phyloP scores from a whole-genome alignment of 108 stramenopile species.

The Cyclotella distinguenda region DNA sequence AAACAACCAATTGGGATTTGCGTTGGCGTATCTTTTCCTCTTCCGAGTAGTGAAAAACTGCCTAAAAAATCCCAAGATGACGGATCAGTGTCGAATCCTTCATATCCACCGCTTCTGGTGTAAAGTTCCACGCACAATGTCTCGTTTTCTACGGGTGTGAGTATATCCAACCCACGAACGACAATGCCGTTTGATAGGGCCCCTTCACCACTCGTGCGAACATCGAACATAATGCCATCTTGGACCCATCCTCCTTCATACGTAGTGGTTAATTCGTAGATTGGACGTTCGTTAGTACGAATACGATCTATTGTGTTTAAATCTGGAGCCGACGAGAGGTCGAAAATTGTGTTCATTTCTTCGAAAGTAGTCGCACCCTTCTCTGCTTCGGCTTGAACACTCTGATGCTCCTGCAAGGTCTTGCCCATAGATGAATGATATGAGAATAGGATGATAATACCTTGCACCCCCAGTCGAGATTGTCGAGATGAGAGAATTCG shows the following conservation, averaged over 20 bases:
- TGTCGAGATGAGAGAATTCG: no score
- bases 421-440: no score
- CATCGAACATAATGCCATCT: constrained; percentile 42
- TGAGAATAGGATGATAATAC: no score
- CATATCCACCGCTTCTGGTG: constrained; percentile 18
- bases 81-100: constrained; percentile 3
- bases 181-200: constrained; percentile 47
- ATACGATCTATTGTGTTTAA: background rate
- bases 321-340: no score
- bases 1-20: constrained; percentile 34
- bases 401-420: no score
- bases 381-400: no score
- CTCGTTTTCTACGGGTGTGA: constrained; percentile 31
- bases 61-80: constrained; percentile 34
- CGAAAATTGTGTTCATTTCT: no score
- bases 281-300: background rate
- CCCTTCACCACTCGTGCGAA: background rate
- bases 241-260: constrained; percentile 39
- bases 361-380: no score
- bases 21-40: constrained; percentile 30
- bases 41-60: constrained; percentile 27
- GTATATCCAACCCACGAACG: constrained; percentile 72
- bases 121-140: constrained; percentile 35
- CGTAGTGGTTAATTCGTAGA: constrained; percentile 20
- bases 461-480: no score